Evolutionary conservation across 108 stramenopile species (phyloP).

Genomic region (Cyclostephanos tholiformis): DNA sequence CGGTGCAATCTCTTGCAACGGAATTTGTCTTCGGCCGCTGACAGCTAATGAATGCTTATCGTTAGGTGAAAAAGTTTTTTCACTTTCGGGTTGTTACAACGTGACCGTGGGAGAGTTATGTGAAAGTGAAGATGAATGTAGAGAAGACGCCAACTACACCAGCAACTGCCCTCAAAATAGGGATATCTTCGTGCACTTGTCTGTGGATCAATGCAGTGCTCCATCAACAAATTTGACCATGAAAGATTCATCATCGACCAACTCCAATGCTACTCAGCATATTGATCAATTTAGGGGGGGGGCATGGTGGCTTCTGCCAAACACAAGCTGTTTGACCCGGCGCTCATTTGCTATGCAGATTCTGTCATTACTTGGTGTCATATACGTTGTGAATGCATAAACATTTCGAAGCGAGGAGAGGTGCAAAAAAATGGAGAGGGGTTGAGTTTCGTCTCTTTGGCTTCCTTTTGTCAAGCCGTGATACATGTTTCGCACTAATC

Average conservation of each 20-base stretch:
- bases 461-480: no score
- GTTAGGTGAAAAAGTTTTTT: conserved; percentile 6
- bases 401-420: no score
- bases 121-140: conserved; percentile 31
- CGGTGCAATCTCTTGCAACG: conserved; percentile 19
- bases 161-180: conserved; percentile 24
- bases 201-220: conserved; percentile 14
- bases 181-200: conserved; percentile 25
- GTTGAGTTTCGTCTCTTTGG: no score
- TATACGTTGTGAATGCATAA: background rate
- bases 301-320: background rate
- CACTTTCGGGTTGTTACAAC: conserved; percentile 25
- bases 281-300: background rate
- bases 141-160: conserved; percentile 12
- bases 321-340: background rate
- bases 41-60: conserved; percentile 13
- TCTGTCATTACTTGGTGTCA: background rate
- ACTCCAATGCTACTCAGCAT: background rate
- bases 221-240: background rate
- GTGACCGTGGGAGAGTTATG: conserved; percentile 35
- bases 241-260: conserved; percentile 1
- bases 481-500: no score
- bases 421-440: no score
- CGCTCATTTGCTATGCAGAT: background rate
- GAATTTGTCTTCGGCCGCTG: conserved; percentile 33